Evolutionary conservation across 2,329 filamentous ascomycete genomes (phyloP), one percentile per base, ranked within the genome.

Genomic region (Metarhizium rileyi): DNA sequence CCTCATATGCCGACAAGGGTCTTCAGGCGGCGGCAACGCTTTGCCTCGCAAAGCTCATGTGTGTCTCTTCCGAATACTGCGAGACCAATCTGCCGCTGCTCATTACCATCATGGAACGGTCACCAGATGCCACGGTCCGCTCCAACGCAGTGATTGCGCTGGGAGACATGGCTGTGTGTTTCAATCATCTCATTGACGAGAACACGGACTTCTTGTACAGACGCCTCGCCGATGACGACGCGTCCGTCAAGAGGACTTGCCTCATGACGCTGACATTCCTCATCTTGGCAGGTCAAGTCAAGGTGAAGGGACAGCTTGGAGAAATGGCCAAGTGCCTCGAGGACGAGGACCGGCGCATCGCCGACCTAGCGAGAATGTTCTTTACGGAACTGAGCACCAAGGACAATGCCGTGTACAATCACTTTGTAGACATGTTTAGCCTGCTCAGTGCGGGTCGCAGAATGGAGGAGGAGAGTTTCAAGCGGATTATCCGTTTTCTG

Each of bases 271-370:
- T 98, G 58, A 98, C 94, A 0, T 98, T 98, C 76, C 71, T 98
- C 50, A 98, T 98, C 59, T 72, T 98, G 42, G 93, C 93, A 1
- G 93, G 94, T 25, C 93, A 98, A 68, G 91, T 98, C 71, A 98
- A 98, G 76, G 93, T 98, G 67, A 98, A 98, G 75, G 93, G 93
- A 25, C 93, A 98, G 68, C 74, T 98, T 10, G 93, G 93, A 45
- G 91, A 97, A 72, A 98, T 98, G 93, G 93, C 93, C 50, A 98
- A 98, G 71, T 98, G 93, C 58, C 78, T 98, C 27, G 93, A 98
- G 68, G 93, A 98, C 61, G 82, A 84, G n/a, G 94, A 98, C 63
- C 90, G 90, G 68, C 81, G 87, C 53, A 95, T 97, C 55, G 87
- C 90, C 1, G 93, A 98, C 63, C 78, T 98, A 62, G 88, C 90